phyloP scores from a whole-genome alignment of 1,139 yeast genomes.

The Ashbya aceris region DNA sequence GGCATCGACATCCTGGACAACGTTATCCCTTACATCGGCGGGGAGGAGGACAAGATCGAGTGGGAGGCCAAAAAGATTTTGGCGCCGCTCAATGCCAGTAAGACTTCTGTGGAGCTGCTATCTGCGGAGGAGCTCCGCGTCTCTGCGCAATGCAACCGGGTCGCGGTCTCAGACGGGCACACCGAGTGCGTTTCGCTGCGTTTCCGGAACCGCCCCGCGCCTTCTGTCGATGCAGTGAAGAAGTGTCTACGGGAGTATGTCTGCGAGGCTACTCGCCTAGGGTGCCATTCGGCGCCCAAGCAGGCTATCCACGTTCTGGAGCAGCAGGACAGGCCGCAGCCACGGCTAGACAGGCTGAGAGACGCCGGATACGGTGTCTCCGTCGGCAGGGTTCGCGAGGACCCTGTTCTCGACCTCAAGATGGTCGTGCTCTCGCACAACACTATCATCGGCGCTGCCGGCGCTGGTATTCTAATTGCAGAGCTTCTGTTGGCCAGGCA shows the following conservation, averaged over 20 bases:
- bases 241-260: conserved; percentile 58
- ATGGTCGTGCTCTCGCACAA: conserved; percentile 95
- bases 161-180: conserved; percentile 96
- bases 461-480: conserved; percentile 95
- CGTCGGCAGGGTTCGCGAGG: conserved; percentile 91
- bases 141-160: conserved; percentile 94
- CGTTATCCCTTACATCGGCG: conserved; percentile 86
- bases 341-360: conserved; percentile 92
- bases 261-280: conserved; percentile 73
- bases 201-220: conserved; percentile 76
- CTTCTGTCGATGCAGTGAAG: conserved; percentile 74
- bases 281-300: conserved; percentile 88
- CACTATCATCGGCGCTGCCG: conserved; percentile 98
- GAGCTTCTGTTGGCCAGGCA: conserved; percentile 76
- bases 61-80: conserved; percentile 96
- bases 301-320: conserved; percentile 87
- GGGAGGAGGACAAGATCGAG: conserved; percentile 97
- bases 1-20: conserved; percentile 93
- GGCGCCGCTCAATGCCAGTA: conserved; percentile 48
- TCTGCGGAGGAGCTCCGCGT: conserved; percentile 69
- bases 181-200: conserved; percentile 87
- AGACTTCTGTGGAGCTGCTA: conserved; percentile 51
- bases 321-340: conserved; percentile 92
- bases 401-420: conserved; percentile 85
- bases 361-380: conserved; percentile 92